phyloP scores from a whole-genome alignment of 2,329 filamentous ascomycete genomes.

The Penicillium sp. region DNA sequence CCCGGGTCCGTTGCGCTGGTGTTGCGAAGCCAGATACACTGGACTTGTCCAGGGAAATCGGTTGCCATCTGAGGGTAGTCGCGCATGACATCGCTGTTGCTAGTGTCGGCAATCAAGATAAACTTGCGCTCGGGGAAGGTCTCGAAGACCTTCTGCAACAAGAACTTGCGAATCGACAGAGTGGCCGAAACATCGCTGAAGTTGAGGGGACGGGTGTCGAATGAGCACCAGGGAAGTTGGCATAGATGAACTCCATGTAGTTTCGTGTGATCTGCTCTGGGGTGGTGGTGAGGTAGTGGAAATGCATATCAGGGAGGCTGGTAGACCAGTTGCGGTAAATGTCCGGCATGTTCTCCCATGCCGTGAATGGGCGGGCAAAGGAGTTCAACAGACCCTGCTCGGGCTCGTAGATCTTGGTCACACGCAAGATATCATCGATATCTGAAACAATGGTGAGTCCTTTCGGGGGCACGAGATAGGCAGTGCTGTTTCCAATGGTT shows the following conservation, averaged over 20 bases:
- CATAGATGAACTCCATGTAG: conserved; percentile 78
- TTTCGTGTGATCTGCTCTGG: conserved; percentile 75
- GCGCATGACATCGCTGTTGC: conserved; percentile 75
- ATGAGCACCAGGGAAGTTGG: conserved; percentile 73
- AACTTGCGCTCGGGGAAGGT: conserved; percentile 77
- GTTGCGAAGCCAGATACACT: conserved; percentile 77
- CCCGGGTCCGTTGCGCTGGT: conserved; percentile 67
- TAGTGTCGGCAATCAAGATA: conserved; percentile 74
- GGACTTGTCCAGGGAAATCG: conserved; percentile 70
- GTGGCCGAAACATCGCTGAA: conserved; percentile 76
- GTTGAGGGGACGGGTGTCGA: conserved; percentile 77
- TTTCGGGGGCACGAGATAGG: conserved; percentile 70
- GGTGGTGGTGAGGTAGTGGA: conserved; percentile 80
- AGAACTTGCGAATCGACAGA: conserved; percentile 67
- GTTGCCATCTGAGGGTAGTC: conserved; percentile 60
- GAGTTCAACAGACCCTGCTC: conserved; percentile 75
- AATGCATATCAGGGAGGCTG: conserved; percentile 69
- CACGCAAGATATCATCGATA: conserved; percentile 77
- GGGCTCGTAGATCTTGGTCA: conserved; percentile 78
- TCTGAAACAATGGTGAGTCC: conserved; percentile 75
- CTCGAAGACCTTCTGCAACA: conserved; percentile 71
- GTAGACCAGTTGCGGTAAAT: conserved; percentile 75
- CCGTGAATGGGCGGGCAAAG: conserved; percentile 69
- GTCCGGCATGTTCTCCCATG: conserved; percentile 78
- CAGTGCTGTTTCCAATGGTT: conserved; percentile 70